phyloP scores from a whole-genome alignment of 768 basidiomycete genomes.

The Hypholoma sublateritium region DNA sequence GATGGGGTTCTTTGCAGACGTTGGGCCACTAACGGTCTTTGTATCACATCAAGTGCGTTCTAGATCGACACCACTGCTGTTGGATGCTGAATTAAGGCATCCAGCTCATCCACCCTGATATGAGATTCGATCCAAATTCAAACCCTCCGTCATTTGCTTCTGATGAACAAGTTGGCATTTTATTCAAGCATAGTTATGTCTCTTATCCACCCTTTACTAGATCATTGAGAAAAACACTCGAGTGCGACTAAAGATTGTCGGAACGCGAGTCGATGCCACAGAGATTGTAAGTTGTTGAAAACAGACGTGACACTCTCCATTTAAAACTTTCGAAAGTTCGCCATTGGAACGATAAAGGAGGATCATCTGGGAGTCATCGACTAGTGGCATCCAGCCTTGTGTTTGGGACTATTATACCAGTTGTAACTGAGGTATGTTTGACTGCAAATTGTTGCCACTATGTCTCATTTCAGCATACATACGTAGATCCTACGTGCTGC shows the following conservation, averaged over 20 bases:
- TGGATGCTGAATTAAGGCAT: constrained; percentile 1
- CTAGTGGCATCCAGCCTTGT: constrained; percentile 23
- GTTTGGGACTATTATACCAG: no score
- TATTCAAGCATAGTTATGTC: not conserved
- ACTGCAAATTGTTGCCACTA: no score
- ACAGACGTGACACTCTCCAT: not conserved
- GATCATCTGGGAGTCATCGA: constrained; percentile 95
- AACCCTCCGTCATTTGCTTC: constrained; percentile 97
- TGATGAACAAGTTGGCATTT: constrained; percentile 67
- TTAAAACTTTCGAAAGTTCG: constrained; percentile 58
- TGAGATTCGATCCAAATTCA: constrained; percentile 93
- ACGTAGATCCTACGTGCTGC: no score
- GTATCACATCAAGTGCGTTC: constrained; percentile 87
- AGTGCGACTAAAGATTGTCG: constrained; percentile 95
- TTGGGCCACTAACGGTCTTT: constrained; percentile 92
- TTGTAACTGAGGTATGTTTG: no score
- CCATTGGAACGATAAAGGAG: constrained; percentile 97
- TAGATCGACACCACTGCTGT: not conserved
- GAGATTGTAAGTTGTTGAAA: constrained; percentile 73
- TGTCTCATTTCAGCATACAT: no score
- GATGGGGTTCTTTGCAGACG: constrained; percentile 99
- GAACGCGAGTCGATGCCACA: constrained; percentile 95
- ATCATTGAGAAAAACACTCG: constrained; percentile 93
- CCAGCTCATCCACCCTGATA: constrained; percentile 90
- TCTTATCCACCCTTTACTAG: constrained; percentile 33